Percentiles rank a stretch among this genome's conserved stretches.
phyloP scores from a whole-genome alignment of 164 flowering plant genomes.

The Kalanchoe fedtschenkoi region DNA sequence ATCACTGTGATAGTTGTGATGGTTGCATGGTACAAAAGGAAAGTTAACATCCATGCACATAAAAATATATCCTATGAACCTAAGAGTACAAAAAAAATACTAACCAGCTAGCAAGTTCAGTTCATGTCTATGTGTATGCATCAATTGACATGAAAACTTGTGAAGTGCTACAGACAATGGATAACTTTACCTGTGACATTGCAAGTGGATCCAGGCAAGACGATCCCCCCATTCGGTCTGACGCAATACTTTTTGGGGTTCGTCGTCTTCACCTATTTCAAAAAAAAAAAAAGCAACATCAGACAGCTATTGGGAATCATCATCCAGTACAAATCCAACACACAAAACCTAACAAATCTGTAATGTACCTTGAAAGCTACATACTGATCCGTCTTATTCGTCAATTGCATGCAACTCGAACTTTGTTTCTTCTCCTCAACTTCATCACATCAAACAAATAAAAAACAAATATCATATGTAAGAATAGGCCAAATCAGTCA shows the following conservation, averaged over 20 bases:
- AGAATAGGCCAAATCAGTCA: background rate
- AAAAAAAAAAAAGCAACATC: background rate
- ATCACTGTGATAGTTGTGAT: background rate
- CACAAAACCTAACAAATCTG: background rate
- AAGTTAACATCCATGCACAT: background rate
- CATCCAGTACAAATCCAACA: background rate
- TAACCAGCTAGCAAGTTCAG: background rate
- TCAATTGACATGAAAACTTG: background rate
- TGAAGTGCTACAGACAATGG: background rate
- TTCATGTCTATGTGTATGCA: background rate
- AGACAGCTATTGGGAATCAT: background rate
- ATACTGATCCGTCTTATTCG: slow-evolving; percentile 5
- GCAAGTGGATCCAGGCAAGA: slow-evolving; percentile 5
- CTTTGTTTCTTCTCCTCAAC: slow-evolving; percentile 7
- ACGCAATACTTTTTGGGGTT: slow-evolving; percentile 4
- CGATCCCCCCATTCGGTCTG: slow-evolving; percentile 1
- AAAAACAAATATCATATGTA: background rate
- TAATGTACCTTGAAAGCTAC: slow-evolving; percentile 3
- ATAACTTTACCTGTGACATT: slow-evolving; percentile 3
- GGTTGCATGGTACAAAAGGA: background rate
- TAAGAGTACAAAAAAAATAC: background rate
- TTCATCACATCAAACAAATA: background rate
- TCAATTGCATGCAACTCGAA: slow-evolving; percentile 5
- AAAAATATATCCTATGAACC: background rate
- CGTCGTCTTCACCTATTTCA: background rate